Percentiles rank a stretch among this genome's conserved stretches.
These are phyloP conservation scores for Solanum okadae DNA, from an alignment of 257 asterid species.

Conservation along the genomic window DNA sequence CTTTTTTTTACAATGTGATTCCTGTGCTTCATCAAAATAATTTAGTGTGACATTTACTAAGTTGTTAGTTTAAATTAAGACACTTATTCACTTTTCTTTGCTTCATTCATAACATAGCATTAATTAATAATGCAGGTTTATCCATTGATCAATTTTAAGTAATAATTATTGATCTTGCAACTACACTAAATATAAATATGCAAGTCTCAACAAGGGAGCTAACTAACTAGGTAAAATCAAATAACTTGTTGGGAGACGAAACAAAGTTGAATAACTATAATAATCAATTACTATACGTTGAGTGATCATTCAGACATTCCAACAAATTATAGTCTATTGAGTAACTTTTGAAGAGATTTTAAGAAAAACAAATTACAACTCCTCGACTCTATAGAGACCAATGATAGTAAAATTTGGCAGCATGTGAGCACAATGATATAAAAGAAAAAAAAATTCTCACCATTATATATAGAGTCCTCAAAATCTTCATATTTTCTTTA, in stretches of 20 bases:
- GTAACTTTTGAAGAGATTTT: neutral
- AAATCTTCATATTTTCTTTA: neutral
- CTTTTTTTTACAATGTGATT: neutral
- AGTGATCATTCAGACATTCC: neutral
- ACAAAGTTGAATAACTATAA: neutral
- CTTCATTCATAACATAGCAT: neutral
- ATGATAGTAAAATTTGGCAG: neutral
- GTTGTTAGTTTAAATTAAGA: neutral
- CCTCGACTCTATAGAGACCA: neutral
- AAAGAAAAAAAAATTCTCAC: neutral
- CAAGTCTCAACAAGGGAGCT: neutral
- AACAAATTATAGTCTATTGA: neutral
- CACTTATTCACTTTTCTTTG: neutral
- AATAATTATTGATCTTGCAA: neutral
- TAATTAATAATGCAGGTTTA: neutral
- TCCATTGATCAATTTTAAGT: neutral
- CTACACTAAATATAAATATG: neutral
- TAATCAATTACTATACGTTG: neutral
- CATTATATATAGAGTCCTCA: neutral
- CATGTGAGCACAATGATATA: neutral
- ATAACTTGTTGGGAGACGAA: neutral
- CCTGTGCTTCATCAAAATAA: neutral
- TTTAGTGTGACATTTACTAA: neutral
- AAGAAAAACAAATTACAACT: neutral
- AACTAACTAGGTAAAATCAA: neutral